Conservation (phyloP, 257 asterid species). For the Galeopsis tetrahit region DNA sequence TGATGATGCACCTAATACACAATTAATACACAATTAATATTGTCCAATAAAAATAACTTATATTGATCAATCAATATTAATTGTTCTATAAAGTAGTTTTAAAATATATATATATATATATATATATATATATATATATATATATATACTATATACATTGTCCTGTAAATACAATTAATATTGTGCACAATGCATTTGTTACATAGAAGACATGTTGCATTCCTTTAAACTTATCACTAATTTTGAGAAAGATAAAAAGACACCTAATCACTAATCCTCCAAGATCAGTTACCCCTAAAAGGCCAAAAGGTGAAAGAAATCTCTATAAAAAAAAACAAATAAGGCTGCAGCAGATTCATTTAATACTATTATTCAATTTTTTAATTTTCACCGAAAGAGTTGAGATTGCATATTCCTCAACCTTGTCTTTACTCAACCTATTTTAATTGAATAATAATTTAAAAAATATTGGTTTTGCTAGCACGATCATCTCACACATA, state of each 20-base stretch:
- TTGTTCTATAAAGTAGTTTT: too few species aligned
- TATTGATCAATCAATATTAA: too few species aligned
- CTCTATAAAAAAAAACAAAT: neutral
- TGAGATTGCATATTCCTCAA: slow-evolving; percentile 31
- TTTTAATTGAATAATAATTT: neutral
- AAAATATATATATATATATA: too few species aligned
- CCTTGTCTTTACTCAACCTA: slow-evolving; percentile 34
- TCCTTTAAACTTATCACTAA: neutral
- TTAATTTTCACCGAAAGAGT: slow-evolving; percentile 30
- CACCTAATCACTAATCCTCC: neutral
- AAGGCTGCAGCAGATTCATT: slow-evolving; percentile 32
- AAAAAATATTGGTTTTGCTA: neutral
- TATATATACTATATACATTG: too few species aligned
- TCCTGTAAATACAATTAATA: too few species aligned
- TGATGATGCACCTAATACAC: too few species aligned
- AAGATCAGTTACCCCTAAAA: slow-evolving; percentile 19
- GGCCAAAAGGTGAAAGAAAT: slow-evolving; percentile 31
- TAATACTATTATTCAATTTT: neutral
- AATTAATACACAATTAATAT: too few species aligned
- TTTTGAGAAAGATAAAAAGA: neutral
- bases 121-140: too few species aligned
- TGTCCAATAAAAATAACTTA: too few species aligned
- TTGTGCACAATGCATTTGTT: too few species aligned
- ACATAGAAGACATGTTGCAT: neutral
- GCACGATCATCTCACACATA: neutral